Evolutionary conservation across 371 early-diverging fungal genomes (phyloP).

Genomic region (Rhizopus arrhizus): DNA sequence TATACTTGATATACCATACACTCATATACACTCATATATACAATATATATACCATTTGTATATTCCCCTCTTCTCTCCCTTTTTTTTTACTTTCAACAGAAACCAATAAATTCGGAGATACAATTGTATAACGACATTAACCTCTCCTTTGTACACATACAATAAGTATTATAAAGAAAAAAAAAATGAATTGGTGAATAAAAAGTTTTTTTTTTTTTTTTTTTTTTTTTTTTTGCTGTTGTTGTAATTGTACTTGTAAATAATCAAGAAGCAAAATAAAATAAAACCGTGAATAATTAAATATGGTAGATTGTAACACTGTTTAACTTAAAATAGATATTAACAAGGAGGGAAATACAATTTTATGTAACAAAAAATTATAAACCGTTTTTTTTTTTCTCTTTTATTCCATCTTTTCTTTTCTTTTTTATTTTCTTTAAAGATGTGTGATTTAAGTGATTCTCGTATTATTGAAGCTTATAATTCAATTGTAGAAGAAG

Average conservation of each 20-base stretch:
- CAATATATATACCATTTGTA: neutral
- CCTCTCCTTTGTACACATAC: too few relatives aligned
- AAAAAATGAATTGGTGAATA: too few relatives aligned
- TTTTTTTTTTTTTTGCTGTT: neutral
- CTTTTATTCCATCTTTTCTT: constrained; percentile 6
- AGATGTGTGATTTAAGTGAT: constrained; percentile 72
- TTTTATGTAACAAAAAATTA: constrained; percentile 1
- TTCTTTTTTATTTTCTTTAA: constrained; percentile 19
- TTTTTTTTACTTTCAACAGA: neutral
- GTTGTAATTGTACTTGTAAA: neutral
- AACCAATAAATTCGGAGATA: neutral
- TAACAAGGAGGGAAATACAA: constrained; percentile 4
- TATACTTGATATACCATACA: neutral
- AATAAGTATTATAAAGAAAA: neutral
- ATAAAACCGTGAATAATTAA: neutral
- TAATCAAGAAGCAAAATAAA: neutral
- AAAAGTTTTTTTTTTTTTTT: neutral
- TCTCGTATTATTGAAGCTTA: constrained; percentile 66
- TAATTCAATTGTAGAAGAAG: constrained; percentile 56
- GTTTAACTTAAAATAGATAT: neutral
- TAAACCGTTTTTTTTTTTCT: constrained; percentile 4
- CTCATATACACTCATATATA: neutral
- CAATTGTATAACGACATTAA: neutral
- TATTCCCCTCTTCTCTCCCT: neutral
- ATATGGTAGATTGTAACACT: neutral